phyloP scores from a whole-genome alignment of 2,329 filamentous ascomycete species.

The Penicillium glabrum region DNA sequence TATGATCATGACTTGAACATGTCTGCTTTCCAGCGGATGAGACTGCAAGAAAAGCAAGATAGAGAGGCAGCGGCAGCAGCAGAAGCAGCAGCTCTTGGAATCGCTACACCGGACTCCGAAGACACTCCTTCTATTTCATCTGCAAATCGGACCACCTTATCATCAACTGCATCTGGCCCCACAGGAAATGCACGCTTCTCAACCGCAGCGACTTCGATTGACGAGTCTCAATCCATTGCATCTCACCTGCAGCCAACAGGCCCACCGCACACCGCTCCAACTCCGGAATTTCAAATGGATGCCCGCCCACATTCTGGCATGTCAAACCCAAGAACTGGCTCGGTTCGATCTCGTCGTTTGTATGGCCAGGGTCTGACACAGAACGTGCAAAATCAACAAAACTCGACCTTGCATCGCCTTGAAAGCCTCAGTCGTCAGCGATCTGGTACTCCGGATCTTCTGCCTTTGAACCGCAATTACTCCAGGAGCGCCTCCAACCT shows the following conservation, averaged over 20 bases:
- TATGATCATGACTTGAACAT: constrained; percentile 85
- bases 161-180: constrained; percentile 75
- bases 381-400: constrained; percentile 77
- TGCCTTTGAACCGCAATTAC: constrained; percentile 47
- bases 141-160: constrained; percentile 76
- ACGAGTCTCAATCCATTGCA: constrained; percentile 60
- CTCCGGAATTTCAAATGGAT: constrained; percentile 22
- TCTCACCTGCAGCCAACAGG: constrained; percentile 24
- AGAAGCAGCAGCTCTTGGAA: constrained; percentile 38
- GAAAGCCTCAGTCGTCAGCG: constrained; percentile 73
- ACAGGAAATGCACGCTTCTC: constrained; percentile 71
- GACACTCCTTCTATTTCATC: constrained; percentile 62
- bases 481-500: constrained; percentile 67
- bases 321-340: constrained; percentile 59
- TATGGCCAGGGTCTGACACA: constrained; percentile 83
- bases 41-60: constrained; percentile 53
- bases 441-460: constrained; percentile 54
- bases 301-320: constrained; percentile 26
- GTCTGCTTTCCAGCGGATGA: constrained; percentile 80
- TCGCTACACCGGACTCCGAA: constrained; percentile 41
- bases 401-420: constrained; percentile 72
- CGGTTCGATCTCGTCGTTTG: constrained; percentile 70
- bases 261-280: not conserved
- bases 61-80: constrained; percentile 27
- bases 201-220: constrained; percentile 83